Evolutionary conservation across 768 basidiomycete genomes (phyloP).

Genomic region (Vararia minispora): DNA sequence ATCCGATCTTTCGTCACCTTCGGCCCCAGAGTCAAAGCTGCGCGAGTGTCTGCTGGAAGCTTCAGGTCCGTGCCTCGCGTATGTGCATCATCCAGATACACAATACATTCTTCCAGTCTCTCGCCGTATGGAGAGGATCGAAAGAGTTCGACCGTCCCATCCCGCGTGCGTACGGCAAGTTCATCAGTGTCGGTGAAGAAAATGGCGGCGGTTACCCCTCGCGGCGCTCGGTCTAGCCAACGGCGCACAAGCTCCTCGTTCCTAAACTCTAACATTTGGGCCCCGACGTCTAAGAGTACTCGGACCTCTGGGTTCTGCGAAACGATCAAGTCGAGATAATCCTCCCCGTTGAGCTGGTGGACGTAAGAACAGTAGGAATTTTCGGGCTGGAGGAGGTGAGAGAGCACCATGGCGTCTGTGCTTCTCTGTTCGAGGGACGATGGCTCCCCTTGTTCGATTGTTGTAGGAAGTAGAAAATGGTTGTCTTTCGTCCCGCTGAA

Average conservation of each 20-base stretch:
- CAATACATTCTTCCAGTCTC: slow-evolving; percentile 26
- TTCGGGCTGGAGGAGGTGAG: slow-evolving; percentile 27
- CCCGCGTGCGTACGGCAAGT: slow-evolving; percentile 25
- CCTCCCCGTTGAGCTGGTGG: slow-evolving; percentile 13
- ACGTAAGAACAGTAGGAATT: slow-evolving; percentile 25
- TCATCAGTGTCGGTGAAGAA: slow-evolving; percentile 27
- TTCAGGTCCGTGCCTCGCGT: slow-evolving; percentile 43
- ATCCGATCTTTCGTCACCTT: slow-evolving; percentile 42
- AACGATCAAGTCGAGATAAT: slow-evolving; percentile 24
- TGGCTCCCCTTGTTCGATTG: slow-evolving; percentile 27
- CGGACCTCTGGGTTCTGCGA: slow-evolving; percentile 27
- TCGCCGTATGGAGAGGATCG: slow-evolving; percentile 26
- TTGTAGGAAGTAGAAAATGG: slow-evolving; percentile 23
- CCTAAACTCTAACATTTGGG: slow-evolving; percentile 41
- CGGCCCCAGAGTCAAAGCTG: slow-evolving; percentile 38
- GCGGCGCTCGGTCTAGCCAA: slow-evolving; percentile 27
- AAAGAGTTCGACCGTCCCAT: slow-evolving; percentile 25
- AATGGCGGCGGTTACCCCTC: slow-evolving; percentile 29
- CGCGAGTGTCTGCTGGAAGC: slow-evolving; percentile 29
- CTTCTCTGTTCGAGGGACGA: slow-evolving; percentile 22
- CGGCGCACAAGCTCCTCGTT: slow-evolving; percentile 28
- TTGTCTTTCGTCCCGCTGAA: slow-evolving; percentile 51
- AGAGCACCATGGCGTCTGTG: slow-evolving; percentile 38
- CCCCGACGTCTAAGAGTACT: slow-evolving; percentile 45
- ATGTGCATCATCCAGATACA: slow-evolving; percentile 46